These are phyloP conservation scores for Bifiguratus adelaidae DNA, from an alignment of 192 early-diverging fungal species.

Conservation along the genomic window DNA sequence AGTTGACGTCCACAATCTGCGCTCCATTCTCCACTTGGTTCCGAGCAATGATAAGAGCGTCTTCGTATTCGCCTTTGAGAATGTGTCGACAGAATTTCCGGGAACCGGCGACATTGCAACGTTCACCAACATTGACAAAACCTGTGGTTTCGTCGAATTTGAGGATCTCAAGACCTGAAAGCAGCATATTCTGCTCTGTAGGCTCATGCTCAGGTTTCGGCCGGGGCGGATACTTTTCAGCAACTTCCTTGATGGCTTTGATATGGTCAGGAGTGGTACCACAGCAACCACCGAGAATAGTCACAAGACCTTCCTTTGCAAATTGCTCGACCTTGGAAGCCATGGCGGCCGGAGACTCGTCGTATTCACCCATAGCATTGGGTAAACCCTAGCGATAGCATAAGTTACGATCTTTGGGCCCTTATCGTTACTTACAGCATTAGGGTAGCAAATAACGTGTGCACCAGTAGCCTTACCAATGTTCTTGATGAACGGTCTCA, in stretches of 20 bases:
- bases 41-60: conserved; percentile 86
- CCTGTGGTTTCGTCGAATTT: conserved; percentile 69
- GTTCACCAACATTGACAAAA: conserved; percentile 94
- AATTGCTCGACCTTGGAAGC: conserved; percentile 75
- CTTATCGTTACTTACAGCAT: conserved; percentile 46
- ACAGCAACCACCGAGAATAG: conserved; percentile 96
- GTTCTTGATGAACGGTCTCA: conserved; percentile 91
- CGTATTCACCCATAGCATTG: conserved; percentile 96
- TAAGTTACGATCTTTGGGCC: not conserved
- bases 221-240: conserved; percentile 71
- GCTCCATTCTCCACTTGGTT: conserved; percentile 93
- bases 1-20: conserved; percentile 91
- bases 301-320: conserved; percentile 87
- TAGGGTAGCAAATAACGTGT: conserved; percentile 90
- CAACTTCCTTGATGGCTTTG: conserved; percentile 63
- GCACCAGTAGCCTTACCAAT: conserved; percentile 75
- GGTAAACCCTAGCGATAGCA: conserved; percentile 59
- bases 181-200: conserved; percentile 55
- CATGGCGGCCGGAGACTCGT: conserved; percentile 82
- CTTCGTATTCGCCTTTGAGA: conserved; percentile 86
- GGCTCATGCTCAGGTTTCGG: conserved; percentile 54
- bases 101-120: conserved; percentile 96
- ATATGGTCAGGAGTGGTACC: conserved; percentile 95
- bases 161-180: conserved; percentile 83
- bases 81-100: conserved; percentile 91